Evolutionary conservation across 2,329 filamentous ascomycete genomes (phyloP).

Genomic region (Fusarium sp.): DNA sequence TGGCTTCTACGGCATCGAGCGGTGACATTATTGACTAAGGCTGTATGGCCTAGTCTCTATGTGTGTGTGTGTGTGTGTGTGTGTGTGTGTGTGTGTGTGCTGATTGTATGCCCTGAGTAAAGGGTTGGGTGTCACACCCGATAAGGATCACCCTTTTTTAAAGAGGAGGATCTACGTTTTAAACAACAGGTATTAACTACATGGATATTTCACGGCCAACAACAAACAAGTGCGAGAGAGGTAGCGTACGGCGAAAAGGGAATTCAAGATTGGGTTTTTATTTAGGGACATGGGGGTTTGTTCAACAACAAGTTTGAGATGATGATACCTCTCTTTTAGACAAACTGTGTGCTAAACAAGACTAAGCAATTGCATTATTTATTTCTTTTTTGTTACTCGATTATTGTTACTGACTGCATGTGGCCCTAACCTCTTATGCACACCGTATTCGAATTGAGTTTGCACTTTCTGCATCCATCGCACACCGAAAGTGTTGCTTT

Average conservation of each 20-base stretch:
- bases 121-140: background rate
- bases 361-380: too few species aligned
- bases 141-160: background rate
- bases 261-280: background rate
- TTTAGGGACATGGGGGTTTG: background rate
- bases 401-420: background rate
- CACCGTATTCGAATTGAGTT: background rate
- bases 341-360: background rate
- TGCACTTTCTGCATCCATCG: background rate
- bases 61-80: too few species aligned
- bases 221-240: background rate
- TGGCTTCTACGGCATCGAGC: constrained; percentile 27
- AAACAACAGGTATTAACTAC: background rate
- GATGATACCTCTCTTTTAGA: background rate
- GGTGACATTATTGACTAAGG: constrained; percentile 20
- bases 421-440: background rate
- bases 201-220: background rate
- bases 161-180: background rate
- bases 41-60: background rate
- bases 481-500: background rate
- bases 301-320: background rate
- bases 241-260: background rate
- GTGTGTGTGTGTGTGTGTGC: too few species aligned
- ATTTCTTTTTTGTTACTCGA: background rate
- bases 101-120: background rate